Evolutionary conservation across 306 rosid species (phyloP), one percentile per base, ranked within the genome.

Genomic region (Quercus agrifolia): DNA sequence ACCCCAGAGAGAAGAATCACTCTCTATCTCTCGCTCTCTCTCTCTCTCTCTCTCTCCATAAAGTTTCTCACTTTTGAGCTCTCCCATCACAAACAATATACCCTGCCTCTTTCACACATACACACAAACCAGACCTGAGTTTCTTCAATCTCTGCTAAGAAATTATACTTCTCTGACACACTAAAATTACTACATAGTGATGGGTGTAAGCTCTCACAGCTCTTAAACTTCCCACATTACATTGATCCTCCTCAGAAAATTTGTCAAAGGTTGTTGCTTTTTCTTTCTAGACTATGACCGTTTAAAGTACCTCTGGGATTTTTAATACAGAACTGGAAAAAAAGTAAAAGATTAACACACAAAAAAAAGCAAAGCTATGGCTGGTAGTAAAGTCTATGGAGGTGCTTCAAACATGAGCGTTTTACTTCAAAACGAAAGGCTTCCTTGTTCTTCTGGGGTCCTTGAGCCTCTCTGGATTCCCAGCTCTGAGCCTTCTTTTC

Each of bases 381-480:
- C 87, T 14, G 56, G 86, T 81, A 79, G 88, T 13, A 86, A 88
- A 85, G 83, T 80, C 70, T 86, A 62, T 69, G 90, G 87, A 19
- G 78, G 52, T 76, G 25, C 52, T 4, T 76, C 94, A 11, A 84
- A 89, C 79, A 85, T 89, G 88, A 71, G 85, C 19, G 79, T 85
- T 77, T 67, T 87, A 11, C 88, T 85, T 7, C 90, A 81, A 85
- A 80, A 80, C 70, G 89, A 87, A 41, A 88, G 86, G 64, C 88
- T 72, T 7, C 91, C 94, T 76, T 78, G 81, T 64, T 85, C 93
- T 70, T 82, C 92, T 86, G 89, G 85, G 0, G 86, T 86, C 74
- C 86, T 87, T 19, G 89, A 86, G 19, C 91, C 92, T 80, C 86
- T 89, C 15, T 94, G 96, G 93, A 74, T 82, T 83, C 90, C 87